Percentiles rank a stretch among this genome's conserved stretches.
Conservation (phyloP, 345 rosid genomes). For the Acer campestre region DNA sequence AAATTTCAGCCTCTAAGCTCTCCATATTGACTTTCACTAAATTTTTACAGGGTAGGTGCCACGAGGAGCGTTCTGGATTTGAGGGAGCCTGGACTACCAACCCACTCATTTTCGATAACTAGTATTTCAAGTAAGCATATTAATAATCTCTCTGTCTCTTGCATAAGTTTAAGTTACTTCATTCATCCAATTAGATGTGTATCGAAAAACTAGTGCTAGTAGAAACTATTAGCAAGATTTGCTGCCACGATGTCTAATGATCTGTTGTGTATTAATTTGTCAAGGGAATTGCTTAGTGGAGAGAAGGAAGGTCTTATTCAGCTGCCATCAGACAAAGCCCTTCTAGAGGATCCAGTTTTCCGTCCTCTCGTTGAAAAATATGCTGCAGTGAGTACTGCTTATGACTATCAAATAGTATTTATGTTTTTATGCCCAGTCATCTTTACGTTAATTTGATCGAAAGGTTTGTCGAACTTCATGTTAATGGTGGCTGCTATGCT, state of each 20-base stretch:
- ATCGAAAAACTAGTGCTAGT: not conserved
- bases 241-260: not conserved
- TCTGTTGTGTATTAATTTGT: not conserved
- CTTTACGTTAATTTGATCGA: not conserved
- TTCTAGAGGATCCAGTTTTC: constrained; percentile 70
- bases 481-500: not conserved
- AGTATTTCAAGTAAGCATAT: constrained; percentile 68
- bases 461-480: not conserved
- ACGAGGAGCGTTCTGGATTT: constrained; percentile 93
- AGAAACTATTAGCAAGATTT: not conserved
- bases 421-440: not conserved
- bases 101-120: constrained; percentile 86
- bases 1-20: not conserved
- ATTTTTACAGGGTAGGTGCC: constrained; percentile 76
- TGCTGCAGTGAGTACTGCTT: constrained; percentile 54
- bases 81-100: constrained; percentile 91
- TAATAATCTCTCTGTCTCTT: not conserved
- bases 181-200: not conserved
- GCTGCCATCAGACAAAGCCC: constrained; percentile 79
- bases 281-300: constrained; percentile 73
- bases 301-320: constrained; percentile 82
- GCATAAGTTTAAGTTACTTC: not conserved
- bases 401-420: not conserved
- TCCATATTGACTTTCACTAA: not conserved
- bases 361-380: constrained; percentile 74